phyloP scores from a whole-genome alignment of 2,329 filamentous ascomycete genomes.

The Fusarium musae region DNA sequence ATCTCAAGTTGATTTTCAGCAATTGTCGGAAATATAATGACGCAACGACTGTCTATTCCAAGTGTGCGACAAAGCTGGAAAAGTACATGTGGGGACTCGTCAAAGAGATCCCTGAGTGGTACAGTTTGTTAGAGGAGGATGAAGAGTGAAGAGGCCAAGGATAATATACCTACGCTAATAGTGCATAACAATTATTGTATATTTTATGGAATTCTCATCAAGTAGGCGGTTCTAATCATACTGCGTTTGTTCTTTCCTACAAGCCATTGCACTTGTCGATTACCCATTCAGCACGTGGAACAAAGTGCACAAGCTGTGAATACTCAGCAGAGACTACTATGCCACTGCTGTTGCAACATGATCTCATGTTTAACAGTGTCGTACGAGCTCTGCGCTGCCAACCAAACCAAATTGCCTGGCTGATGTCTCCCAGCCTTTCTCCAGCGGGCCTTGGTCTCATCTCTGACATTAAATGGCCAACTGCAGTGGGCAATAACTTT shows the following conservation, averaged over 20 bases:
- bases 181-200: too few relatives aligned
- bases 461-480: background rate
- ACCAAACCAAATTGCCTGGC: background rate
- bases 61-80: conserved; percentile 90
- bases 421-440: background rate
- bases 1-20: conserved; percentile 89
- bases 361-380: background rate
- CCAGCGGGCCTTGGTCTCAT: background rate
- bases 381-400: accelerated
- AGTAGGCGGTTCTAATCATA: too few relatives aligned
- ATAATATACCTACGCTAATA: background rate
- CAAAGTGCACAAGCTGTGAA: accelerated
- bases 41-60: conserved; percentile 92
- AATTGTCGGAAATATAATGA: conserved; percentile 98
- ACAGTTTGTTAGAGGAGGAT: background rate
- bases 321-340: background rate
- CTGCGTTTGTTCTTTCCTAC: too few relatives aligned
- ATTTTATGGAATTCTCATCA: too few relatives aligned
- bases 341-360: background rate
- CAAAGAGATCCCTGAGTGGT: conserved; percentile 93
- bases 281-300: background rate
- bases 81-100: conserved; percentile 97
- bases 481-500: background rate
- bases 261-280: too few relatives aligned
- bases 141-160: background rate